Base-by-base conservation (phyloP, 495 filamentous ascomycete species). In the Oleoguttula mirabilis region DNA sequence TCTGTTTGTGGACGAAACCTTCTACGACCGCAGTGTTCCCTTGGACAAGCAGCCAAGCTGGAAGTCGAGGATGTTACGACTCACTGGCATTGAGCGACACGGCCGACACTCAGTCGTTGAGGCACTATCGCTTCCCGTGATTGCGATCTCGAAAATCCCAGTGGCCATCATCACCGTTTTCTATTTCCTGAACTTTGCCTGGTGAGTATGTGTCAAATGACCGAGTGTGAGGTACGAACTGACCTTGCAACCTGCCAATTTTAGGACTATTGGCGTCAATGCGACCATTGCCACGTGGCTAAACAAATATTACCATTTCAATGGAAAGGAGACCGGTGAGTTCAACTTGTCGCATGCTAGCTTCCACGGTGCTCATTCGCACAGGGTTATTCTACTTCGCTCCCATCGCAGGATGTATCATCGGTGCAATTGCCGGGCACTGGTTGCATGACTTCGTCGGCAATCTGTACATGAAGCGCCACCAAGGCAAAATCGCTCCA, bases 401-500 rank as follows among this genome's bases (percentile, higher is more conserved):
- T 15, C 32, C 32, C 10, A 27, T 45, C 11, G 21, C 24, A 10
- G 44, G 38, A 15, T 24, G 42, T 20, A 20, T 32, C 12, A 30
- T 45, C 32, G 44, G 44, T 14, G 17, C 17, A 22, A 31, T 43
- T 27, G 10, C 32, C 25, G 44, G 44, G 10, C 44, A 47, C 21
- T 47, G 21, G 23, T 12, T 43, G 4, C 36, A 47, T 24, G 39
- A 35, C 32, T 35, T 35, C n/a, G 17, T 45, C 11, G 33, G 3
- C 11, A 27, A 17, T 20, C 31, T 27, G 16, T 47, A 45, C 38
- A 33, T 2, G 10, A 14, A 24, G 11, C 36, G 38, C 22, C 54
- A 61, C 42, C 10, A 35, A 21, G 51, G 51, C 21, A 17, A 31
- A 25, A 36, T 60, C 24, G 48, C 55, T 17, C 58, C 58, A n/a